Conservation (phyloP, 2,329 filamentous ascomycete genomes). For the Alternaria rosae region DNA sequence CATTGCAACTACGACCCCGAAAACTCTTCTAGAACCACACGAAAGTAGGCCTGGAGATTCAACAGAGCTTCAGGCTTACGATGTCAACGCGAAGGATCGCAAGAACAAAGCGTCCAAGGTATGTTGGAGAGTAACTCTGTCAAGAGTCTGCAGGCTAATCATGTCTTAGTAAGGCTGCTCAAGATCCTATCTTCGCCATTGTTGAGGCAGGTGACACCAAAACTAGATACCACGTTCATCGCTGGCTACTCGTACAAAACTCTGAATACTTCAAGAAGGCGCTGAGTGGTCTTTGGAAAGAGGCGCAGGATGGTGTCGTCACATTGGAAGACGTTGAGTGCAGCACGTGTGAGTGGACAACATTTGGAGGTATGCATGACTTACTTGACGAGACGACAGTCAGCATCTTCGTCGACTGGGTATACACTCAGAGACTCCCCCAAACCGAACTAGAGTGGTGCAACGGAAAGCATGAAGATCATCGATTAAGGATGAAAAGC, state of each 20-base stretch:
- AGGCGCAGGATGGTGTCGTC: conserved; percentile 16
- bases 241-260: conserved; percentile 17
- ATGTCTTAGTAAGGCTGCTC: neutral
- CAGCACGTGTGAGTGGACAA: neutral
- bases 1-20: neutral
- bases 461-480: neutral
- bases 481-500: neutral
- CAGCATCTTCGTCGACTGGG: conserved; percentile 25
- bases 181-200: neutral
- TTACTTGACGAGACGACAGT: neutral
- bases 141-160: neutral
- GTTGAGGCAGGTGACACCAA: conserved; percentile 12
- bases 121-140: neutral
- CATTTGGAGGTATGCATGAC: neutral
- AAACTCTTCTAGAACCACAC: neutral
- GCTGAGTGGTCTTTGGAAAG: conserved; percentile 18
- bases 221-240: conserved; percentile 17
- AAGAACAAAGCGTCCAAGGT: neutral
- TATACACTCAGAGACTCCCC: conserved; percentile 14
- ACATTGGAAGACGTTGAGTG: conserved; percentile 19
- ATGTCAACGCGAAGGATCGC: neutral
- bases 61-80: neutral
- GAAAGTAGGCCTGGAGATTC: neutral
- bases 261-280: conserved; percentile 28
- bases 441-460: neutral